Percentiles rank a stretch among this genome's conserved stretches.
These are phyloP conservation scores for Schizochytrium sp. DNA, from an alignment of 108 stramenopile genomes.

Conservation along the genomic window DNA sequence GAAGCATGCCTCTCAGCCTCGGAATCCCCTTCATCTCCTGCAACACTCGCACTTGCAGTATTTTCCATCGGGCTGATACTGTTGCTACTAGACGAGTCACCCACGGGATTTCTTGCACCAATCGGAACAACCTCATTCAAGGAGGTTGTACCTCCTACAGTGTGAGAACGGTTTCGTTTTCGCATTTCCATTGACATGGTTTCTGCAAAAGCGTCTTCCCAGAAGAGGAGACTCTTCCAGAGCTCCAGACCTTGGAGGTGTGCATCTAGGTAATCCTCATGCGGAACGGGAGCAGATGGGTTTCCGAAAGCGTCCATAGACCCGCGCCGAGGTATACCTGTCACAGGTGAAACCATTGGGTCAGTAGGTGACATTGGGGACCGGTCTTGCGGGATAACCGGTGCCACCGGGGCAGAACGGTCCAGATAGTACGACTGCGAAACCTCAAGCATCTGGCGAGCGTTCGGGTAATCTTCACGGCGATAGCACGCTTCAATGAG, in stretches of 20 bases:
- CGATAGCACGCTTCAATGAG: slow-evolving; percentile 31
- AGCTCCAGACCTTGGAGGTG: slow-evolving; percentile 25
- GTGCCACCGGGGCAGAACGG: slow-evolving; percentile 2
- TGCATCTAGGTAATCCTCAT: slow-evolving; percentile 38
- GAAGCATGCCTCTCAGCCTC: neutral
- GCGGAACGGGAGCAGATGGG: slow-evolving; percentile 6
- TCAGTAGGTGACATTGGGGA: neutral
- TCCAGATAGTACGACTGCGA: slow-evolving; percentile 53
- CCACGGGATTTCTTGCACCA: neutral
- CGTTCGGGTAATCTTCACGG: slow-evolving; percentile 26
- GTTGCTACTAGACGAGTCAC: no score
- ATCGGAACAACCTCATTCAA: neutral
- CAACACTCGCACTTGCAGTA: no score
- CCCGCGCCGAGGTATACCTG: slow-evolving; percentile 18
- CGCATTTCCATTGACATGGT: neutral
- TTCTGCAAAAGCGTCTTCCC: slow-evolving; percentile 50
- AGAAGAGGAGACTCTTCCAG: slow-evolving; percentile 52
- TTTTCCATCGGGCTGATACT: no score
- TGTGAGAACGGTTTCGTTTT: slow-evolving; percentile 35
- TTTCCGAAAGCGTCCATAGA: slow-evolving; percentile 36
- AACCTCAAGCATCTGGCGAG: slow-evolving; percentile 55
- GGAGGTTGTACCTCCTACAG: neutral
- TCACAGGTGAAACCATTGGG: neutral
- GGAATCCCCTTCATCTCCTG: no score
- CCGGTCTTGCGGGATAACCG: neutral